Evolutionary conservation across 176 grass and related monocot species (phyloP).

Genomic region (Triticum urartu): DNA sequence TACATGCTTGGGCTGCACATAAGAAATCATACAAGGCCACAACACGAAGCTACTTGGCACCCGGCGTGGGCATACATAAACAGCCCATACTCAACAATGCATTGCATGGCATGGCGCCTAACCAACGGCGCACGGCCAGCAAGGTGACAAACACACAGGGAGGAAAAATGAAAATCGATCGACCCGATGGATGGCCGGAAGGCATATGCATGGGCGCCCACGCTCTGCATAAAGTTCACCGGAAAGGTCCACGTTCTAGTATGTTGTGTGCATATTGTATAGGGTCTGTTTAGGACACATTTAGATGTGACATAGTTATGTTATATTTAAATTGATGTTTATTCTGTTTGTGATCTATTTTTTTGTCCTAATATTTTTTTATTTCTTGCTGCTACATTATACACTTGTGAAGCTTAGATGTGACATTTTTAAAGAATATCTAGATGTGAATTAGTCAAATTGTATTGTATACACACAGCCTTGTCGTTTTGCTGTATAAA

Average conservation of each 20-base stretch:
- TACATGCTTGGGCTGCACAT: not conserved
- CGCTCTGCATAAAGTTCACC: not conserved
- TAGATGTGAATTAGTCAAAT: too few relatives aligned
- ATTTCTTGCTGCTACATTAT: too few relatives aligned
- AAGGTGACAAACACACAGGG: not conserved
- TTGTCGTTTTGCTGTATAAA: conserved; percentile 20
- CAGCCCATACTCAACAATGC: not conserved
- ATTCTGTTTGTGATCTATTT: too few relatives aligned
- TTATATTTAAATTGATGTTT: too few relatives aligned
- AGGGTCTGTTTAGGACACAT: too few relatives aligned
- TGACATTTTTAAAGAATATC: too few relatives aligned
- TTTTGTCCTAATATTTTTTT: too few relatives aligned
- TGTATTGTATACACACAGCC: not conserved
- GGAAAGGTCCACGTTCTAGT: too few relatives aligned
- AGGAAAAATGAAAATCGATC: not conserved
- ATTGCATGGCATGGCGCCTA: not conserved
- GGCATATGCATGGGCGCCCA: conserved; percentile 7
- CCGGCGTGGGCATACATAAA: conserved; percentile 21
- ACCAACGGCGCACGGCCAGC: not conserved
- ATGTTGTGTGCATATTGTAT: too few relatives aligned
- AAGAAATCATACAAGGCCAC: not conserved
- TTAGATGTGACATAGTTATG: too few relatives aligned
- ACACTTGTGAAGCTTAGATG: too few relatives aligned
- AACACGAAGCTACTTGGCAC: conserved; percentile 6
- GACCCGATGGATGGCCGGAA: not conserved